These are phyloP conservation scores for Buxus sempervirens DNA, from an alignment of 164 flowering plant species.

Conservation along the genomic window DNA sequence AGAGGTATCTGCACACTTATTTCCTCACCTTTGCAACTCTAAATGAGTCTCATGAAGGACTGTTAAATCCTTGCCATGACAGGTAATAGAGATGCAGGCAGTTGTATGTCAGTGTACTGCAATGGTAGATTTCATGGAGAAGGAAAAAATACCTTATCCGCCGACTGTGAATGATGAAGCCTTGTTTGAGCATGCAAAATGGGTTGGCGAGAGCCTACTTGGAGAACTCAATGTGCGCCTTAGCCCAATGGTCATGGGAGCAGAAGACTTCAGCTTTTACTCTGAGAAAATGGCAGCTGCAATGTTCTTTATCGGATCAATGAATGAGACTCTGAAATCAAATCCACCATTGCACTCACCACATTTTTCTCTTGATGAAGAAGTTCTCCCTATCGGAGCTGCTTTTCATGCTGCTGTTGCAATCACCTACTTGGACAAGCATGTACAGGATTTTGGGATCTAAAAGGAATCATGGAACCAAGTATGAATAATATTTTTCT, in stretches of 20 bases:
- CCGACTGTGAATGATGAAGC: slow-evolving; percentile 48
- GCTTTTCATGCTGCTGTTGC: slow-evolving; percentile 79
- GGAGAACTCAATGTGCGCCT: slow-evolving; percentile 46
- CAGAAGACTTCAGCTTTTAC: slow-evolving; percentile 77
- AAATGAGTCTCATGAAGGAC: background rate
- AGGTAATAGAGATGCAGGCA: slow-evolving; percentile 67
- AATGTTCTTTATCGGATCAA: slow-evolving; percentile 45
- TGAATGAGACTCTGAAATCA: slow-evolving; percentile 38
- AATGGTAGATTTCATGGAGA: slow-evolving; percentile 60
- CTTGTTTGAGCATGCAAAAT: slow-evolving; percentile 55
- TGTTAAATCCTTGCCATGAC: background rate
- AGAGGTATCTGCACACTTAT: slow-evolving; percentile 45
- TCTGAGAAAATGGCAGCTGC: slow-evolving; percentile 43
- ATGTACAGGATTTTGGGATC: background rate
- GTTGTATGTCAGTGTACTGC: slow-evolving; percentile 53
- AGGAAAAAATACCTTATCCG: slow-evolving; percentile 42
- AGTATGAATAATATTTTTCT: background rate
- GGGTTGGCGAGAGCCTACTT: slow-evolving; percentile 41
- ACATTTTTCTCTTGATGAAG: slow-evolving; percentile 52
- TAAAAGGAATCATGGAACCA: background rate
- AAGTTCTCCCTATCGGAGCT: slow-evolving; percentile 70
- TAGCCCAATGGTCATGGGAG: slow-evolving; percentile 42
- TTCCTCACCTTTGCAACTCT: background rate
- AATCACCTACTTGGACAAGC: slow-evolving; percentile 44
- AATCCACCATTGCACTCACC: slow-evolving; percentile 45